Evolutionary conservation across 208 protist genomes (phyloP), one percentile per base, ranked within the genome.

Genomic region (Trypanosoma rangeli): DNA sequence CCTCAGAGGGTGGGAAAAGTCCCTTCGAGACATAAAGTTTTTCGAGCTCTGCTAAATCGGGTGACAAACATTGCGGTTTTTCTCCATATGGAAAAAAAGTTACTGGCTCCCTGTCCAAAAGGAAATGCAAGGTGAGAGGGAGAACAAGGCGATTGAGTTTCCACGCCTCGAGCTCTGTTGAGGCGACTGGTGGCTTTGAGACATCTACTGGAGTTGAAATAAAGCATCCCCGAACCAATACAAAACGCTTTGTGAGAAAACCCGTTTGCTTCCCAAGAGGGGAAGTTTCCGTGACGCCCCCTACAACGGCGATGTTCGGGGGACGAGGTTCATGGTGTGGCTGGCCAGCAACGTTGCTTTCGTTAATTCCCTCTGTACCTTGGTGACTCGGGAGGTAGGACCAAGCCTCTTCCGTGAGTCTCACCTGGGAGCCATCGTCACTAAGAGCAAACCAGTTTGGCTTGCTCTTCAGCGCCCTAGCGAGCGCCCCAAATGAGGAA

Each of bases 1-100:
- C 75, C 59, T 96, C 86, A 12, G 86, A 91, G 0, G 78, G 74
- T 0, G 87, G 82, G 62, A 85, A 93, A 29, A 79, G 74, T 13
- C 91, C 91, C 42, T 85, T 90, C 35, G 85, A 70, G 1, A 80
- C 82, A 64, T 88, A 92, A 15, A 89, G 0, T 16, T 67, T 52
- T 46, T 96, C 91, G 4, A 90, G 18, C n/a, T 78, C 71, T 22
- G 66, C 75, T 67, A 96, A 78, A 26, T 91, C 74, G 0, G 78
- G 64, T 0, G 83, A 82, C 12, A 96, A 76, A 33, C 69, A 82
- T 18, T 48, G 65, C 20, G 74, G 68, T 24, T 69, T 70, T 37
- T 61, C 49, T 63, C 52, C 42, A 44, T 56, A 12, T 54, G 78
- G 76, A 37, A 93, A 74, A 35, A 79, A 70, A 15, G 80, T 80